phyloP scores from a whole-genome alignment of 225 moss, liverwort and hornwort species.

The Pseudoscleropodium purum region DNA sequence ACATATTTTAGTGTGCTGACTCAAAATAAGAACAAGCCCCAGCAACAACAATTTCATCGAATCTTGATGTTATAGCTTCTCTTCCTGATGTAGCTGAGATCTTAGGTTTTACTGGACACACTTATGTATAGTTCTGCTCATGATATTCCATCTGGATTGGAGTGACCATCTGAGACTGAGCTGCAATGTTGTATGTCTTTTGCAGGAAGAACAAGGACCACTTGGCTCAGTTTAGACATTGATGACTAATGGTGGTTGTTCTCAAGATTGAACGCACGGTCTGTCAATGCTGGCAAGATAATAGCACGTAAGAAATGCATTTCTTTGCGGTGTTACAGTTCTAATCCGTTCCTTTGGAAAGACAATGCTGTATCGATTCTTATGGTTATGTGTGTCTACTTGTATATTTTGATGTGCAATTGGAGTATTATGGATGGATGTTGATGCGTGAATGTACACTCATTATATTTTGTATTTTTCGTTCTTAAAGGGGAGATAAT shows the following conservation, averaged over 20 bases:
- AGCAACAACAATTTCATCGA: background rate
- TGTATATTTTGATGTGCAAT: background rate
- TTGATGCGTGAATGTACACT: background rate
- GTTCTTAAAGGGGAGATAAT: background rate
- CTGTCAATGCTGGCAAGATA: background rate
- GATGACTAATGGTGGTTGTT: background rate
- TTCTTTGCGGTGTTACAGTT: background rate
- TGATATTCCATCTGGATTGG: background rate
- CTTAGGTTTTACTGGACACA: background rate
- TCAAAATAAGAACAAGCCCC: background rate
- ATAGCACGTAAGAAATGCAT: background rate
- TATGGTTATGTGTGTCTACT: background rate
- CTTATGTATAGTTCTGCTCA: background rate
- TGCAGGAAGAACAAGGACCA: conserved; percentile 49
- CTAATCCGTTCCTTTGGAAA: background rate
- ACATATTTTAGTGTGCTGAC: background rate
- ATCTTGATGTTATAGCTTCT: background rate
- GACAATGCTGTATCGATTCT: background rate
- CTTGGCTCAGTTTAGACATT: conserved; percentile 36
- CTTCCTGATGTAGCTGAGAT: background rate
- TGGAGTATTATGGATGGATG: background rate
- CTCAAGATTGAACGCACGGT: background rate
- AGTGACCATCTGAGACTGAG: background rate
- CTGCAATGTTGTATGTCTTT: background rate
- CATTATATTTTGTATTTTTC: background rate